These are phyloP conservation scores for Globisporangium abappressorium DNA, from an alignment of 352 stramenopile genomes.

Conservation along the genomic window DNA sequence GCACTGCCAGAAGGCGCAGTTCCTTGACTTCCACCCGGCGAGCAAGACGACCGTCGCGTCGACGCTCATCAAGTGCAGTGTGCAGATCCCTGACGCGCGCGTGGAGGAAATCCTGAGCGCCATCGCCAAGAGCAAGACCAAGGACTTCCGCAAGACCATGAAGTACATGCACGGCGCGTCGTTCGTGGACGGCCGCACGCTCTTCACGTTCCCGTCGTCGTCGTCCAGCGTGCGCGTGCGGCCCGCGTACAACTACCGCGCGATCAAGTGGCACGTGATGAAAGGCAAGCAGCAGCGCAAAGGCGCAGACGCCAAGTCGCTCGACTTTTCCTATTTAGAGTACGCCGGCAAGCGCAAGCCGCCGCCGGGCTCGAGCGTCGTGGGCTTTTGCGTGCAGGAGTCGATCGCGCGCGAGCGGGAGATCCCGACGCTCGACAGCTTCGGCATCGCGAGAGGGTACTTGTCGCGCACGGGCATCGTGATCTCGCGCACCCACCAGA, in stretches of 20 bases:
- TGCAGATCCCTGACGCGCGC: constrained; percentile 45
- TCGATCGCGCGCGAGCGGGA: constrained; percentile 58
- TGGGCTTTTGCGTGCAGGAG: constrained; percentile 81
- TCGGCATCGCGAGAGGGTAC: constrained; percentile 55
- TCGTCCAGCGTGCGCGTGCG: constrained; percentile 19
- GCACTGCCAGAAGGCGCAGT: constrained; percentile 51
- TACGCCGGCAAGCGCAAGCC: constrained; percentile 48
- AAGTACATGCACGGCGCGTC: constrained; percentile 50
- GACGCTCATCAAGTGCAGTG: constrained; percentile 61
- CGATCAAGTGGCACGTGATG: constrained; percentile 59
- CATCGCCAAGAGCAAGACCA: constrained; percentile 55
- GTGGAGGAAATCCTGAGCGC: constrained; percentile 57
- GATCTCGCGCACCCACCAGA: constrained; percentile 69
- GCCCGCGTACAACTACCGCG: constrained; percentile 55
- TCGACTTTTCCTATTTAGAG: constrained; percentile 74
- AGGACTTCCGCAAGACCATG: constrained; percentile 57
- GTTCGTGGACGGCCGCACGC: constrained; percentile 27
- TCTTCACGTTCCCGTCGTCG: constrained; percentile 65
- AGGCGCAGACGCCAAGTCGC: constrained; percentile 13
- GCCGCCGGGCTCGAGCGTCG: constrained; percentile 34
- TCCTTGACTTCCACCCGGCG: constrained; percentile 61
- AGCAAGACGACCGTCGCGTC: constrained; percentile 58
- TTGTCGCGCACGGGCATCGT: constrained; percentile 66
- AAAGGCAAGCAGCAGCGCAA: constrained; percentile 15
- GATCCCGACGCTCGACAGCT: constrained; percentile 61